A percentile compares a stretch with the other conserved stretches of the same genome.
phyloP scores from a whole-genome alignment of 768 basidiomycete species.

The Mycena venus region DNA sequence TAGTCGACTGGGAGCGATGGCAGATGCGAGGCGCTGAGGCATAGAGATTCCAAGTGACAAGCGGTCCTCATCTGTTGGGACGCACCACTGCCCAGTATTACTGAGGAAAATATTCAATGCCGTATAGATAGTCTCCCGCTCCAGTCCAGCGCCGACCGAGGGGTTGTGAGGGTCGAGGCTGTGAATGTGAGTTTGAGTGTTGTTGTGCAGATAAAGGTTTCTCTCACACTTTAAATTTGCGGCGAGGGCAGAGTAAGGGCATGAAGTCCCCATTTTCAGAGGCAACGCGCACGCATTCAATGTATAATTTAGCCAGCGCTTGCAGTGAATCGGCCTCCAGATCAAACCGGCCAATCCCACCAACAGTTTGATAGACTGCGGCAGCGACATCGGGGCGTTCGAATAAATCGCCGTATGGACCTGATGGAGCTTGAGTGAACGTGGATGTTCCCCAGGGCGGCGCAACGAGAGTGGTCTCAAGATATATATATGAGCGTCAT shows the following conservation, averaged over 20 bases:
- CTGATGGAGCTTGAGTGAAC: neutral
- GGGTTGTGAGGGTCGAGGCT: neutral
- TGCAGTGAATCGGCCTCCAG: neutral
- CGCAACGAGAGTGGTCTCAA: neutral
- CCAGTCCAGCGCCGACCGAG: neutral
- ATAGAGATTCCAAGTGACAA: neutral
- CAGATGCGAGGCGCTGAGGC: neutral
- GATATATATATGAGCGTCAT: neutral
- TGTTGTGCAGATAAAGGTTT: neutral
- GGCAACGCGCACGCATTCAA: neutral
- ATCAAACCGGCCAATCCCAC: neutral
- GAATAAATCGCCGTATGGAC: neutral
- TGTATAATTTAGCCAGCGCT: neutral
- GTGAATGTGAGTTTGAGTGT: neutral
- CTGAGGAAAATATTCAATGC: conserved; percentile 2
- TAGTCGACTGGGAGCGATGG: neutral
- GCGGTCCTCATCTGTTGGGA: conserved; percentile 1
- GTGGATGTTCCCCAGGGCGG: neutral
- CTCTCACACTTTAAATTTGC: neutral
- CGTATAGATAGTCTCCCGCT: neutral
- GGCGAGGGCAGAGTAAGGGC: neutral
- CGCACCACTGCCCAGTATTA: neutral
- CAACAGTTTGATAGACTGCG: neutral
- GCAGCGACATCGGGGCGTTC: neutral
- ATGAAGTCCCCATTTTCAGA: neutral